Evolutionary conservation across 345 rosid species (phyloP), one percentile per base, ranked within the genome.

Genomic region (Tarenaya hassleriana): DNA sequence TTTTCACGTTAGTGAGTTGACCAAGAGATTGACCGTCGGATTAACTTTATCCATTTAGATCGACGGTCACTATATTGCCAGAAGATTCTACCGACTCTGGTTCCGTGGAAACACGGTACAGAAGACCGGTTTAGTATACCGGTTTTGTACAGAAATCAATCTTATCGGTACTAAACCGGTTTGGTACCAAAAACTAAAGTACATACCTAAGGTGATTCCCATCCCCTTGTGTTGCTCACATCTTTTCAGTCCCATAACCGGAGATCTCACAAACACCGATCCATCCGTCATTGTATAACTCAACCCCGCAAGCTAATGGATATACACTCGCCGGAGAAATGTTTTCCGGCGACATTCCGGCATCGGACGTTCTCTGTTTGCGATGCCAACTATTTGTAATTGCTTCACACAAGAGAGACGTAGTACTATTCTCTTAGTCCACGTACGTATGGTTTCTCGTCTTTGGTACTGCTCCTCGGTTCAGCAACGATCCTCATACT

Each of bases 391-490:
- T 66, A 31, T 45, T 66, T 13, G 64, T 66, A 52, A 52, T 46
- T 45, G 60, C 60, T 58, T 66, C 64, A 39, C 70, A 66, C 5
- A 9, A 15, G 46, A 14, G 60, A 38, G 18, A 12, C 4, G 12
- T 20, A 38, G 9, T 16, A 0, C 24, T 8, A 18, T 34, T 37
- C 31, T 60, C 50, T 47, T 60, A 20, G 55, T 59, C 45, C 41
- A 14, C 16, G 47, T 31, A 4, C 41, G 56, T 17, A 24, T 29
- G 12, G n/a, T 52, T 44, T 47, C 56, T 20, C 45, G 7, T 44
- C 27, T 55, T 16, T 33, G 41, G 54, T 73, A 78, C 56, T 84
- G 90, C 40, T 75, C 80, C 43, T 77, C 73, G 1, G 90, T 79
- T 49, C 88, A 63, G n/a, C n/a, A n/a, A n/a, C n/a, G n/a, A n/a